These are phyloP conservation scores for Amylostereum areolatum DNA, from an alignment of 1,284 basidiomycete genomes.

Conservation along the genomic window DNA sequence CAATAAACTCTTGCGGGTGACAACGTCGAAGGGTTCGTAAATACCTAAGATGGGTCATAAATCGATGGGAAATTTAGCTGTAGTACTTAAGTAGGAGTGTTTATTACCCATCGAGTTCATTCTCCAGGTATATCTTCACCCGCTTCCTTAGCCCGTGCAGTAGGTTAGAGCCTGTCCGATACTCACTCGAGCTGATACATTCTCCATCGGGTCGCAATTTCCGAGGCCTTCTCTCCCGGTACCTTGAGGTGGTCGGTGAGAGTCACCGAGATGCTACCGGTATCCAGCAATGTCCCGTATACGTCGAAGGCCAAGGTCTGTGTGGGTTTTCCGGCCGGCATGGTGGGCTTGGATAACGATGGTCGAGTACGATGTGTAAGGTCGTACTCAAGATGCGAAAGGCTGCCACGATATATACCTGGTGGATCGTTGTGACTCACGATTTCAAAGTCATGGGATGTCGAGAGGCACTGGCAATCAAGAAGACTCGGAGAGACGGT, in stretches of 20 bases:
- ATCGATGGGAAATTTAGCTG: not conserved
- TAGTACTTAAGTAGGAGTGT: not conserved
- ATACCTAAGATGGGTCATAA: conserved; percentile 11
- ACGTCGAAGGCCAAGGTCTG: conserved; percentile 23
- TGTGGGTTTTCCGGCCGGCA: not conserved
- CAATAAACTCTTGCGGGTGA: conserved; percentile 21
- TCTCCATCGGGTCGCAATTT: conserved; percentile 20
- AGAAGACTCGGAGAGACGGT: too few relatives aligned
- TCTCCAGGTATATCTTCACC: conserved; percentile 26
- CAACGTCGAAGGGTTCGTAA: conserved; percentile 25
- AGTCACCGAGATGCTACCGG: conserved; percentile 16
- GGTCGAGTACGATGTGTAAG: too few relatives aligned
- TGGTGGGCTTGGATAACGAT: not conserved
- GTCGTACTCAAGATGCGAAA: too few relatives aligned
- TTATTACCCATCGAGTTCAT: conserved; percentile 26
- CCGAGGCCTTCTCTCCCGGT: conserved; percentile 13
- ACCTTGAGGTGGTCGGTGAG: conserved; percentile 12
- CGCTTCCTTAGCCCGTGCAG: not conserved
- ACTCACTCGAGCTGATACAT: conserved; percentile 28
- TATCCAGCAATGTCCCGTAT: conserved; percentile 28
- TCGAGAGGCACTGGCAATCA: too few relatives aligned
- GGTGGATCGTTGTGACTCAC: too few relatives aligned
- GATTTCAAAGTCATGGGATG: too few relatives aligned
- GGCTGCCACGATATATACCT: too few relatives aligned
- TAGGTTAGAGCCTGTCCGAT: conserved; percentile 1